Conservation (phyloP, 805 yeast genomes). For the Candida orba region DNA sequence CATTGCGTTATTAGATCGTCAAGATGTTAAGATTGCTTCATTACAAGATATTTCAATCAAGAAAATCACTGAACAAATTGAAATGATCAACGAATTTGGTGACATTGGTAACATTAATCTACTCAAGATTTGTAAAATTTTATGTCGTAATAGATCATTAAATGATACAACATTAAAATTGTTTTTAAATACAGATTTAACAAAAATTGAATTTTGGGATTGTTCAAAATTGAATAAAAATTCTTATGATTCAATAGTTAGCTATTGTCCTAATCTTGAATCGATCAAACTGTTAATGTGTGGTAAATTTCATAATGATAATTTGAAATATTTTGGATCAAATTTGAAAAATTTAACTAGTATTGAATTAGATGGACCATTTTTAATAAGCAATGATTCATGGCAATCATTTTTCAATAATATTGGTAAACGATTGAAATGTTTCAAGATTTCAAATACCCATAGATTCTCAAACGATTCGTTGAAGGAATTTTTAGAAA, state of each 20-base stretch:
- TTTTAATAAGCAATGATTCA: conserved; percentile 62
- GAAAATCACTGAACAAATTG: conserved; percentile 57
- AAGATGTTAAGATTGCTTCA: conserved; percentile 54
- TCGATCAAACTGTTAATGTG: conserved; percentile 77
- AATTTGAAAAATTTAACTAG: conserved; percentile 49
- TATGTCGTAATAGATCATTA: conserved; percentile 77
- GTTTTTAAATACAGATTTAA: conserved; percentile 57
- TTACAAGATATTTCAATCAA: conserved; percentile 79
- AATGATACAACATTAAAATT: conserved; percentile 64
- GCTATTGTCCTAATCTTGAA: conserved; percentile 70
- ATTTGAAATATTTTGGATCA: conserved; percentile 52
- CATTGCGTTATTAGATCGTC: conserved; percentile 71
- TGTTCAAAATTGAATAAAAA: conserved; percentile 72
- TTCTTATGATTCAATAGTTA: conserved; percentile 61
- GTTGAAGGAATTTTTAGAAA: conserved; percentile 51
- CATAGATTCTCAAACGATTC: conserved; percentile 73
- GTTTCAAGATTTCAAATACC: conserved; percentile 68
- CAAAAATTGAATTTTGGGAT: conserved; percentile 75
- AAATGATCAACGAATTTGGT: conserved; percentile 75
- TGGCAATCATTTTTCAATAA: conserved; percentile 74
- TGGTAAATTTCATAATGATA: conserved; percentile 81
- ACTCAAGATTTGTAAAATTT: conserved; percentile 64
- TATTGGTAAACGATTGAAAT: conserved; percentile 45
- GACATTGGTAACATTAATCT: conserved; percentile 74
- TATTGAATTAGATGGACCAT: conserved; percentile 81